Conservation (phyloP, 169 alveolate genomes). For the Toxoplasma gondii region DNA sequence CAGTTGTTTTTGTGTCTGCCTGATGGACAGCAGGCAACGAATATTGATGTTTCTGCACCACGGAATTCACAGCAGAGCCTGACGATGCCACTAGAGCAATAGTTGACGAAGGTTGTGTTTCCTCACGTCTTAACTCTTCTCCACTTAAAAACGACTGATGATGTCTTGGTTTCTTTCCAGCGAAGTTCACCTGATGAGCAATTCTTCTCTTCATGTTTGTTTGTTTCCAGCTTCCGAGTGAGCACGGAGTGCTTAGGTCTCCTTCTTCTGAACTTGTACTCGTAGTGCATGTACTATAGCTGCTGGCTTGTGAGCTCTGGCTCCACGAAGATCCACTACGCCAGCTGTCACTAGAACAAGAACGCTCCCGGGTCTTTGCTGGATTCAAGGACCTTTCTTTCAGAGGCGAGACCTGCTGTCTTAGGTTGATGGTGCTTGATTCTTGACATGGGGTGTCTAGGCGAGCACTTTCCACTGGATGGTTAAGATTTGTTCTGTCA, state of each 20-base stretch:
- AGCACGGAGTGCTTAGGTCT: background rate
- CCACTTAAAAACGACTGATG: background rate
- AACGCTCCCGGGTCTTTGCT: background rate
- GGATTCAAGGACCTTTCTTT: too few species aligned
- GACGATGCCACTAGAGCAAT: too few species aligned
- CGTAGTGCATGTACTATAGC: background rate
- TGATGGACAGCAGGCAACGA: background rate
- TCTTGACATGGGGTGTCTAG: too few species aligned
- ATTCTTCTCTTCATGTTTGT: background rate
- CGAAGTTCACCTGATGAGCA: conserved; percentile 7
- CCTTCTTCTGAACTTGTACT: conserved; percentile 22
- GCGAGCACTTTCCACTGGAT: too few species aligned
- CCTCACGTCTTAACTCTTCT: background rate
- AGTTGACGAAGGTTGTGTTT: too few species aligned
- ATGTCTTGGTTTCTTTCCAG: conserved; percentile 20
- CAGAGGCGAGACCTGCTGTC: too few species aligned
- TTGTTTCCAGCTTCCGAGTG: background rate
- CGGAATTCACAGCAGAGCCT: too few species aligned
- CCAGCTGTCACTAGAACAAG: background rate
- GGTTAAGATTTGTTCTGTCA: too few species aligned
- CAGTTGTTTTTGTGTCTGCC: background rate
- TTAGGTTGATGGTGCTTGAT: too few species aligned
- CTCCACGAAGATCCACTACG: background rate
- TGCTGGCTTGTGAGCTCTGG: conserved; percentile 2
- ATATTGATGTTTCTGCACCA: background rate